Conservation (phyloP, 805 yeast species). For the Grigorovia yakushimaensis region DNA sequence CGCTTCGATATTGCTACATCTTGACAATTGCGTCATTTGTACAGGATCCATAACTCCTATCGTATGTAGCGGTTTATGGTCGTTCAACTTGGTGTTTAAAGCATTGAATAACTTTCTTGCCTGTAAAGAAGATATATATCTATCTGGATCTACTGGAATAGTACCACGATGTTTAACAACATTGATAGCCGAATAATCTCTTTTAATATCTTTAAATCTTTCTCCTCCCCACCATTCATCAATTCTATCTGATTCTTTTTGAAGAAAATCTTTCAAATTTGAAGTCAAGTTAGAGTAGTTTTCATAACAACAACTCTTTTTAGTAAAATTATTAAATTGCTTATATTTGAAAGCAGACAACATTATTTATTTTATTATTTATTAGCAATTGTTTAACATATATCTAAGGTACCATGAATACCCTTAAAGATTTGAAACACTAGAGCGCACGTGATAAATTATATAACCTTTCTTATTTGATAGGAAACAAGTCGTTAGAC, state of each 20-base stretch:
- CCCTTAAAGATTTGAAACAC: too few relatives aligned
- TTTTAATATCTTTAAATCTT: slow-evolving; percentile 37
- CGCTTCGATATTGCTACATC: slow-evolving; percentile 38
- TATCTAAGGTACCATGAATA: too few relatives aligned
- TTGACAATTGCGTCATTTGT: slow-evolving; percentile 48
- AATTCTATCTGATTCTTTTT: slow-evolving; percentile 30
- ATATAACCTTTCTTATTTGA: neutral
- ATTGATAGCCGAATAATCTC: slow-evolving; percentile 44
- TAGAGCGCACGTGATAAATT: neutral
- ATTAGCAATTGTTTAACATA: neutral
- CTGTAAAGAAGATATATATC: slow-evolving; percentile 42
- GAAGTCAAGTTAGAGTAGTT: neutral
- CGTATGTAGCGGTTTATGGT: slow-evolving; percentile 42
- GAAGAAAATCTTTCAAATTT: slow-evolving; percentile 12
- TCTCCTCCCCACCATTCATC: slow-evolving; percentile 42
- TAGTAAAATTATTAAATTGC: neutral
- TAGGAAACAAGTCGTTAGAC: neutral
- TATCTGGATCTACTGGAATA: slow-evolving; percentile 24
- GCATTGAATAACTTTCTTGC: slow-evolving; percentile 42
- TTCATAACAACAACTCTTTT: neutral
- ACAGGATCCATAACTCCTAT: slow-evolving; percentile 56
- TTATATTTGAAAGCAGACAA: neutral
- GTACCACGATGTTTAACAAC: slow-evolving; percentile 48
- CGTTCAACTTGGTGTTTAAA: slow-evolving; percentile 32
- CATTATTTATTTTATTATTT: too few relatives aligned